These are phyloP conservation scores for Knufia fluminis DNA, from an alignment of 2,329 filamentous ascomycete species.

Conservation along the genomic window DNA sequence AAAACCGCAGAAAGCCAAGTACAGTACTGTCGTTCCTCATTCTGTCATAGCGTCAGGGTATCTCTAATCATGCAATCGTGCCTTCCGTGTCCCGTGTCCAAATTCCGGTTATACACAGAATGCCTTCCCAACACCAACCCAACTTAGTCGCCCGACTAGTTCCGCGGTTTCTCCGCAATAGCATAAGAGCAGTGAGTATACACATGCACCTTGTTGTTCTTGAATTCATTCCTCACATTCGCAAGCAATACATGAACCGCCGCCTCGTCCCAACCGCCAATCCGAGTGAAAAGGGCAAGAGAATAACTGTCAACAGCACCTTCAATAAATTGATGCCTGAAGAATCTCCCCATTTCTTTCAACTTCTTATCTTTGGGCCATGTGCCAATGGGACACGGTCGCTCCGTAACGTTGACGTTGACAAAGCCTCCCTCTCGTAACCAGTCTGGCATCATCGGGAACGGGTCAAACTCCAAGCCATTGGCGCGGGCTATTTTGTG, in stretches of 20 bases:
- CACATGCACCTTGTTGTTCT: conserved; percentile 12
- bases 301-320: conserved; percentile 17
- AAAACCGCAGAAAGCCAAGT: no score
- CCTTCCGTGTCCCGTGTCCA: no score
- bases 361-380: conserved; percentile 26
- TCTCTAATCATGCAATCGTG: not conserved
- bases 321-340: conserved; percentile 4
- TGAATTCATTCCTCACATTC: conserved; percentile 21
- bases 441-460: not conserved
- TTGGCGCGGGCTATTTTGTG: conserved; percentile 21
- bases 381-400: conserved; percentile 23
- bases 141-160: no score
- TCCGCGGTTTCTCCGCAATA: not conserved
- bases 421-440: conserved; percentile 22
- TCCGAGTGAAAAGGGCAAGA: conserved; percentile 19
- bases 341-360: conserved; percentile 21
- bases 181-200: conserved; percentile 14
- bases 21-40: no score
- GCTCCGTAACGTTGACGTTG: conserved; percentile 19
- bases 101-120: no score
- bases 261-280: conserved; percentile 22
- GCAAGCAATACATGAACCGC: conserved; percentile 22
- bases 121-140: no score
- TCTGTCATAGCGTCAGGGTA: no score
- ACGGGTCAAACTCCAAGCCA: conserved; percentile 4